Evolutionary conservation across 1,139 yeast species (phyloP).

Genomic region (Yamadazyma triangularis): DNA sequence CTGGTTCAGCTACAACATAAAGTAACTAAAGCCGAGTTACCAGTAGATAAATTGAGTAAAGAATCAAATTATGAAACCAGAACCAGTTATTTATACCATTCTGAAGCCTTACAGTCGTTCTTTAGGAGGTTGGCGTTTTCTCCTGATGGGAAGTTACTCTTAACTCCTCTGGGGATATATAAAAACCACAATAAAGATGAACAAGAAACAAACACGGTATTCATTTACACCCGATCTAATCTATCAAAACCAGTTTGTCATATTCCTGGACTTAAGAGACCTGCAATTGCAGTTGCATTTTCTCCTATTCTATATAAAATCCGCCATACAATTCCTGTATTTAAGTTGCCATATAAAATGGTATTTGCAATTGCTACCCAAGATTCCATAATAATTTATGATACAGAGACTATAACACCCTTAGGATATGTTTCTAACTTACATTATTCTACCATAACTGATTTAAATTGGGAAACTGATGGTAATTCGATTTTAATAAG

Average conservation of each 20-base stretch:
- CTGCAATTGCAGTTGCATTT: slow-evolving; percentile 79
- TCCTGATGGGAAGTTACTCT: slow-evolving; percentile 79
- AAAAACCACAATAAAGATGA: slow-evolving; percentile 17
- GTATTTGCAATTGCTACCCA: slow-evolving; percentile 92
- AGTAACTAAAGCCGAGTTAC: slow-evolving; percentile 17
- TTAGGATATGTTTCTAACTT: slow-evolving; percentile 71
- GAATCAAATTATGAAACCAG: background rate
- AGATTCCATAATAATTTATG: slow-evolving; percentile 79
- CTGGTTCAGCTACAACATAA: slow-evolving; percentile 3
- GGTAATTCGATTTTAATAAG: slow-evolving; percentile 71
- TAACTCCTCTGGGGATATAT: slow-evolving; percentile 81
- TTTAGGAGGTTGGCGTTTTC: slow-evolving; percentile 82
- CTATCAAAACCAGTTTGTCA: slow-evolving; percentile 68
- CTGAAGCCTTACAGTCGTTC: slow-evolving; percentile 85
- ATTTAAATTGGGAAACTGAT: slow-evolving; percentile 75
- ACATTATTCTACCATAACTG: slow-evolving; percentile 88
- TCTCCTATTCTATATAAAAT: slow-evolving; percentile 60
- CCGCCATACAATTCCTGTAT: slow-evolving; percentile 15
- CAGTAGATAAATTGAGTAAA: slow-evolving; percentile 3
- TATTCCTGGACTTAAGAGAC: slow-evolving; percentile 74
- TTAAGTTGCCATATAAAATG: slow-evolving; percentile 68
- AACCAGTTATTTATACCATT: slow-evolving; percentile 50
- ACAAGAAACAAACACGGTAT: slow-evolving; percentile 56
- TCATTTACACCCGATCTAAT: slow-evolving; percentile 68
- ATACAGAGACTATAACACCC: slow-evolving; percentile 66